Evolutionary conservation across 768 basidiomycete species (phyloP), one percentile per base, ranked within the genome.

Genomic region (Tulasnella sp.): DNA sequence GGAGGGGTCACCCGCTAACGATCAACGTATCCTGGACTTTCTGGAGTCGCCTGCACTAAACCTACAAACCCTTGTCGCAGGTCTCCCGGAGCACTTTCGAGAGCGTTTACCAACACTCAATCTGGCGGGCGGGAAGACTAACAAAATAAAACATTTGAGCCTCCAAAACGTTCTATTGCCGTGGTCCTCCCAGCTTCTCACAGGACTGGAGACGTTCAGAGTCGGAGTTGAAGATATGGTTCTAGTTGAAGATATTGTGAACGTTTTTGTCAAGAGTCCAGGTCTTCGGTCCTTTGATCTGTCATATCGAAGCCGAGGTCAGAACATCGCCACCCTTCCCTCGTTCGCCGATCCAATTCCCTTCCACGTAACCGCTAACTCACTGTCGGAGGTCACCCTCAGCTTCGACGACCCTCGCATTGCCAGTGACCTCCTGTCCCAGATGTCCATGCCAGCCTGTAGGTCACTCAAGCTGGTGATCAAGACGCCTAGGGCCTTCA

Each of bases 371-470:
- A 68, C 62, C 62, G 62, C 62, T 7, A 18, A 24, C 27, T 34
- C 14, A 36, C 14, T 68, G 31, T 16, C 34, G 31, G 62, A 68
- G 12, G 62, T 68, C 18, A 14, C 10, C 6, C n/a, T 68, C 62
- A 10, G 27, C 31, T 6, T 68, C 62, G 12, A 27, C 18, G n/a
- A 27, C 19, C 31, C 31, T 36, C 62, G 27, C 1, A 6, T 36
- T 34, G 27, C 62, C 5, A 36, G 62, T 34, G 8, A 68, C 34
- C 34, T 68, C 10, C 16, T 68, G 4, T 68, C 62, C 18, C 62
- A 68, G 16, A 34, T 68, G 16, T 68, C 85, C 85, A 78, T 85
- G 84, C 74, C 85, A 82, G 44, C 97, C 86, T 81, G 90, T 91
- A 84, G n/a, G 14, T 52, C 52, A 21, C 52, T 52, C 52, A n/a